Base-by-base conservation (phyloP, 352 stramenopile species). In the Globisporangium lucens region DNA sequence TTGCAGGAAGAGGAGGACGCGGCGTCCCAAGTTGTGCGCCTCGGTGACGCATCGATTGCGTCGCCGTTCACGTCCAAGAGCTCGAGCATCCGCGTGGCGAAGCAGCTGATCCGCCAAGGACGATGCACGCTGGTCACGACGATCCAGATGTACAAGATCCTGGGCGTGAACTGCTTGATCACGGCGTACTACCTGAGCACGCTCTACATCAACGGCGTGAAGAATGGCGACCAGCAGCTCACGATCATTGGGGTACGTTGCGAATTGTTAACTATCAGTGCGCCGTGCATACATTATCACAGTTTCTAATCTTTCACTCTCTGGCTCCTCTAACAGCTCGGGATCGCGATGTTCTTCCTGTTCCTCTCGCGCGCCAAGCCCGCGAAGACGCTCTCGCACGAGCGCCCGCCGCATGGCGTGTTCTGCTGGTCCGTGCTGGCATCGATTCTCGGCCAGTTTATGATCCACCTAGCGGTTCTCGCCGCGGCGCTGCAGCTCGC, bases 91-190 rank as follows among this genome's bases (percentile, higher is more conserved):
- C 73, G 72, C 38, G 77, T 87, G 20, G 72, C 72, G 55, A 91
- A 98, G 58, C 85, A 98, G 59, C 89, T 99, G 24, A 70, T 99
- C 20, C 89, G 94, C 62, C 97, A 99, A 73, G 96, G 95, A 17
- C 78, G 97, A 49, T 99, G 97, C 67, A 99, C 91, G 33, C 84
- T 98, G 46, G 95, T 99, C n/a, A 99, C 88, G 41, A 99, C 93
- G 68, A 89, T 98, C 72, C 95, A 98, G 79, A 96, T 94, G 80
- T 98, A 95, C 78, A 98, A 98, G 77, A 87, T 99, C 49, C 73
- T 99, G 36, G 93, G 89, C 41, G 78, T 99, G 8, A 98, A 98
- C 77, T 98, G 96, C 72, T 71, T 99, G 2, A 91, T 98, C 29
- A 97, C 90, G 57, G 94, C 95, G 30, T 97, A 98, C 70, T 94